These are phyloP conservation scores for Penicillium canescens DNA, from an alignment of 495 filamentous ascomycete genomes.

Conservation along the genomic window DNA sequence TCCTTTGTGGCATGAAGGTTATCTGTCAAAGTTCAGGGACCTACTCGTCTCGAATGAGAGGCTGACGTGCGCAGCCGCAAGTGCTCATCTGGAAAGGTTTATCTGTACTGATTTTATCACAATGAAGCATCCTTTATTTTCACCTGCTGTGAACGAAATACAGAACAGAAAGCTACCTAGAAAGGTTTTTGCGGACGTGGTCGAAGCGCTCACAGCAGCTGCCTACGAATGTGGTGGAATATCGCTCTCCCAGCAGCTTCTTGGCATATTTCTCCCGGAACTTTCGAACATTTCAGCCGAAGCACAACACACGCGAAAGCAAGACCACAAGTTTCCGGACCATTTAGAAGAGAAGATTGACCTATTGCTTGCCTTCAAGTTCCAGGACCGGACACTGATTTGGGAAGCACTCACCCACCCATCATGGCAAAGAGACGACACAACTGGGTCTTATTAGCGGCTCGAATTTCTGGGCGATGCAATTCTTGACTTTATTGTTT, in stretches of 20 bases:
- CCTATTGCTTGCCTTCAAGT: constrained; percentile 48
- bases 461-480: constrained; percentile 83
- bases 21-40: constrained; percentile 63
- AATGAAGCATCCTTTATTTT: background rate
- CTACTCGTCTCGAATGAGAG: constrained; percentile 65
- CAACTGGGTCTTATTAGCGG: constrained; percentile 66
- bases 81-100: constrained; percentile 61
- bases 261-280: no score
- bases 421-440: constrained; percentile 35
- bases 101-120: constrained; percentile 55
- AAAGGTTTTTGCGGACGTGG: constrained; percentile 76
- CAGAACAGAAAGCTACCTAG: constrained; percentile 50
- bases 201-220: constrained; percentile 76
- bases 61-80: constrained; percentile 58
- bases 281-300: background rate
- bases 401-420: constrained; percentile 76
- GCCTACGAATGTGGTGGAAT: constrained; percentile 46
- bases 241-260: no score
- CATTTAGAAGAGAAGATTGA: constrained; percentile 5
- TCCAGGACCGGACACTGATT: constrained; percentile 64
- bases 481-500: constrained; percentile 69
- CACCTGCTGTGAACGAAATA: background rate
- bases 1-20: constrained; percentile 68
- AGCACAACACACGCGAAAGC: background rate
- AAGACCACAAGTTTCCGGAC: background rate